Base-by-base conservation (phyloP, 108 stramenopile genomes). In the Asterionellopsis glacialis region DNA sequence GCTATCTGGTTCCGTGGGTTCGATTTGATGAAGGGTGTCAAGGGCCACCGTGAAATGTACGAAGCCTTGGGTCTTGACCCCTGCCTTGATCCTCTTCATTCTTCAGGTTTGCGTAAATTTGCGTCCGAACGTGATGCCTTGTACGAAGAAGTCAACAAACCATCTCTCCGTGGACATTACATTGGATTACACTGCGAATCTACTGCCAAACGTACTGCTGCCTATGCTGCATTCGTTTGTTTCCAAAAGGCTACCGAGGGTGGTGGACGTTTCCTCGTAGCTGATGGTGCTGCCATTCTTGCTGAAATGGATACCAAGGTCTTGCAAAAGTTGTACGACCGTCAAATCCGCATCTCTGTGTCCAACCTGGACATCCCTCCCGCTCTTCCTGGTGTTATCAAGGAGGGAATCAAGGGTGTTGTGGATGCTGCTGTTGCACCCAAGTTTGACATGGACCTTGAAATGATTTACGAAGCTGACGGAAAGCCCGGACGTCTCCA, bases 61-160 rank as follows among this genome's bases (percentile, higher is more conserved):
- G 88, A 91, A 52, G 79, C 93, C 9, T 59, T 95, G 25, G 87
- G 72, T 26, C 77, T 95, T 62, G 76, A 88, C 18, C 90, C 93
- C 6, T 95, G 93, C 61, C 70, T 95, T 70, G 93, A 95, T 79
- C 93, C 93, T 16, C 67, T 95, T 64, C 93, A 95, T 77, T 81
- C 81, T 10, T 87, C 85, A 39, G 93, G 93, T 45, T 67, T 95
- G 65, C 78, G 93, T 21, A 90, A 91, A 61, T 95, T 95, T 79
- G 80, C 93, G 9, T 86, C 84, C 53, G 90, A 95, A 68, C 75
- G 88, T 21, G 90, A 95, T 75, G 90, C 87, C 21, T 49, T 91
- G 41, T 95, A 95, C 76, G 93, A 95, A 68, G 93, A 95, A 76
- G 88, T 95, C 51, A 95, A 95, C 79, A 95, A 95, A 64, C 88